Conservation (phyloP, 1,139 yeast genomes). For the Saccharomyces uvarum region DNA sequence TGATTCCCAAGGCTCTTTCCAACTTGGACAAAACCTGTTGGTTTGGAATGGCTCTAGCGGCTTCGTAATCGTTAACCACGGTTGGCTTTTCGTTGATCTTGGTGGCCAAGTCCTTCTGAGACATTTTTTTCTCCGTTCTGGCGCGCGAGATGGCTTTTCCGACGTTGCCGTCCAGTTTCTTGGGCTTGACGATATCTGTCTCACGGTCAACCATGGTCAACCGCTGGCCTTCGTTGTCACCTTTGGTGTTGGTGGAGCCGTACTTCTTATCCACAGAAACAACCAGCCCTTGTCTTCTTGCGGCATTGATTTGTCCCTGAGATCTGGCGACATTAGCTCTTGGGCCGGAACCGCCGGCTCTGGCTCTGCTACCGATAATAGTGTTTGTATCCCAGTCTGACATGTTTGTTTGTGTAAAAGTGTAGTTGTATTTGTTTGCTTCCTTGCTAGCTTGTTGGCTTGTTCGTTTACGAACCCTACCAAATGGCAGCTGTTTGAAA, state of each 20-base stretch:
- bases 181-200: slow-evolving; percentile 88
- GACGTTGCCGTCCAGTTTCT: slow-evolving; percentile 73
- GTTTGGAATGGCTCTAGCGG: slow-evolving; percentile 93
- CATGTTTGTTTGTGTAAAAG: slow-evolving; percentile 21
- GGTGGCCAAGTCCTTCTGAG: slow-evolving; percentile 95
- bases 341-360: slow-evolving; percentile 85
- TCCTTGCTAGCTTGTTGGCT: neutral
- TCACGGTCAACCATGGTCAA: slow-evolving; percentile 87
- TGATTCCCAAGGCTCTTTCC: slow-evolving; percentile 90
- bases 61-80: slow-evolving; percentile 91
- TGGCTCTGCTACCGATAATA: slow-evolving; percentile 78
- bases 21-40: slow-evolving; percentile 88
- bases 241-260: slow-evolving; percentile 54
- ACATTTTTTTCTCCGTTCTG: slow-evolving; percentile 78
- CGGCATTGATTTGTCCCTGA: slow-evolving; percentile 75
- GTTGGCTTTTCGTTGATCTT: slow-evolving; percentile 93
- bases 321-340: slow-evolving; percentile 78
- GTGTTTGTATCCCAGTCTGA: slow-evolving; percentile 89
- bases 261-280: slow-evolving; percentile 91
- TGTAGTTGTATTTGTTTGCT: neutral
- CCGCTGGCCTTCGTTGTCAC: slow-evolving; percentile 88
- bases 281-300: slow-evolving; percentile 84
- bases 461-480: neutral
- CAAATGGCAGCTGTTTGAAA: neutral
- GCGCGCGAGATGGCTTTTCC: slow-evolving; percentile 85